Base-by-base conservation (phyloP, 306 rosid species). In the Lagenaria siceraria region DNA sequence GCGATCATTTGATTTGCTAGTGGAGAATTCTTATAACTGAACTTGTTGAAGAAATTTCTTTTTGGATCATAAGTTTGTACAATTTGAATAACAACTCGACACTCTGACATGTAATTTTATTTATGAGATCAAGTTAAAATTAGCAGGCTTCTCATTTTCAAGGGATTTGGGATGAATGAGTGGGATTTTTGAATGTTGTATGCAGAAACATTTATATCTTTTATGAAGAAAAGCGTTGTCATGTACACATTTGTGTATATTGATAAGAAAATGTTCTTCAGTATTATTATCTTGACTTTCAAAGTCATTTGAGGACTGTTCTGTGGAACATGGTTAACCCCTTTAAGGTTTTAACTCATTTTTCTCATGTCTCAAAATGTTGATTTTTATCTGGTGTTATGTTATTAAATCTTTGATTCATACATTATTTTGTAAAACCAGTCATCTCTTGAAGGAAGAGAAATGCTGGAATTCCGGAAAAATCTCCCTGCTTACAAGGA, bases 401-500 rank as follows among this genome's bases (percentile, higher is more conserved):
- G 25, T 76, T 24, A 25, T 56, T 21, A 8, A 58, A 22, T 2
- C 48, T 77, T 40, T 62, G 29, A 25, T 71, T 71, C 11, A 25
- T 71, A 43, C 42, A 43, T 70, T 78, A 74, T 73, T 64, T 73
- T 51, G 82, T 74, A 78, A 64, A 56, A 58, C 14, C 81, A 95
- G 99, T 90, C 88, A 77, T 90, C 97, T 79, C 62, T 65, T 24
- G 96, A 92, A 80, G 99, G 99, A 78, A 89, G 82, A 59, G 86
- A 77, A 83, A 86, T 95, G 77, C 85, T 90, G 80, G 90, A 90
- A 83, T 90, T 95, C 80, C 93, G 99, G 72, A 82, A 86, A 66
- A 83, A 82, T 80, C 99, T 95, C 80, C 97, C 97, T 74, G 93
- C 91, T 49, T 95, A 89, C 85, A 88, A 87, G 80, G 90, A 87